Evolutionary conservation across 139 green algal genomes (phyloP), one percentile per base, ranked within the genome.

Genomic region (Tetradesmus lagerheimii): DNA sequence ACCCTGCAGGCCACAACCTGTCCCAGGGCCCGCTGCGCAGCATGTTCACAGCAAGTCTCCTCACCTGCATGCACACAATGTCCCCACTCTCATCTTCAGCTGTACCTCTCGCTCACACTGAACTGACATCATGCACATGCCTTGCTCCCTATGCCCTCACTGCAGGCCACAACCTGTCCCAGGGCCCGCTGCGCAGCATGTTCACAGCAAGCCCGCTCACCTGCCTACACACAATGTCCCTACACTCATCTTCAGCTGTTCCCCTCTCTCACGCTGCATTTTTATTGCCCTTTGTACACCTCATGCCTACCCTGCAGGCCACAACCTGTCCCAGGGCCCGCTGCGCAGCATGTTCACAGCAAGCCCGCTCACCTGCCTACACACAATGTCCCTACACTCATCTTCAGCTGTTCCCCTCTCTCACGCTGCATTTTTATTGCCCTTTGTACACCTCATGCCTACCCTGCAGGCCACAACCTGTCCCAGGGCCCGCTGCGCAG

Each of bases 1-100:
- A n/a, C n/a, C n/a, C n/a, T n/a, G n/a, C 82, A 87, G 82, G 82
- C 43, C 57, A 77, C 35, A 87, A 87, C 57, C 3, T 87, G 82
- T 79, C 57, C 8, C 82, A 87, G 67, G 57, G 35, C 34, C 57
- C 34, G 83, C 62, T 88, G 57, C 14, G n/a, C 14, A 64, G 47
- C 11, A 53, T 80, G 1, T 37, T 78, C 34, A 29, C 18, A 27
- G 16, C 4, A 15, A 53, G 83, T 1, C 6, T 23, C 12, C 8
- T 14, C 6, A 62, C 12, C 8, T 14, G 29, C 15, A 35, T 34
- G 29, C 66, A 76, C 15, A 76, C 66, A 37, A 34, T 80, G n/a
- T 6, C 74, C 29, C 4, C 34, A 4, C 34, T 31, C 4, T 4
- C 29, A 35, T 75, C 64, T 75, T 12, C 25, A 18, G 25, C 64